Percentiles rank a stretch among this genome's conserved stretches.
Conservation (phyloP, 2,329 filamentous ascomycete species). For the Arachnomyces sp. region DNA sequence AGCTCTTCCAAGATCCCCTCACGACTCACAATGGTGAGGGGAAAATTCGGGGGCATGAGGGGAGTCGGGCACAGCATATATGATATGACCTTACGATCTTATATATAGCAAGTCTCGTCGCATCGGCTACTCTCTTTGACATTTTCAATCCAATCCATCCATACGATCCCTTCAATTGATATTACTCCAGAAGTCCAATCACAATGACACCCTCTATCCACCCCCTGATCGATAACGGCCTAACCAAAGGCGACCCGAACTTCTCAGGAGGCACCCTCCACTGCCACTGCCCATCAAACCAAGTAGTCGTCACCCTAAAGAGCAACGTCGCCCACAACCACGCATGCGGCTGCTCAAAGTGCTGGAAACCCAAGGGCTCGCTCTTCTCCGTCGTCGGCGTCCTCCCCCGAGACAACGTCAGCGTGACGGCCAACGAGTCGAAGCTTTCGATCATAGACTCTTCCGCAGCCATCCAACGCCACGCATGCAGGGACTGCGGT, state of each 20-base stretch:
- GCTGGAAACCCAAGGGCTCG: constrained; percentile 58
- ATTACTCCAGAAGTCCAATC: background rate
- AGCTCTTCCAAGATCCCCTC: too few relatives aligned
- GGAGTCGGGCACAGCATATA: too few relatives aligned
- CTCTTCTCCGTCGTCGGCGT: constrained; percentile 59
- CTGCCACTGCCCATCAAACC: constrained; percentile 51
- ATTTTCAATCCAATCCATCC: too few relatives aligned
- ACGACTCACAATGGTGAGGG: too few relatives aligned
- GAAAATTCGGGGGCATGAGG: too few relatives aligned
- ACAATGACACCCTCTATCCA: constrained; percentile 42
- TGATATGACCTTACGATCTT: too few relatives aligned
- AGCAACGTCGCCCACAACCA: constrained; percentile 60
- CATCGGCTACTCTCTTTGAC: too few relatives aligned
- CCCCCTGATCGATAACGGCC: constrained; percentile 54
- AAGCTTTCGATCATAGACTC: constrained; percentile 52
- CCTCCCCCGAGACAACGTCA: constrained; percentile 46
- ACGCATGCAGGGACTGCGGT: constrained; percentile 54
- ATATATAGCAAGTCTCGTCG: too few relatives aligned
- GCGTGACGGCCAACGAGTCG: constrained; percentile 48
- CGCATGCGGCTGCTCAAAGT: constrained; percentile 63
- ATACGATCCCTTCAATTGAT: constrained; percentile 1
- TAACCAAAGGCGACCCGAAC: constrained; percentile 47
- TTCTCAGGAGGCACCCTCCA: constrained; percentile 53
- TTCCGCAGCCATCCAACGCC: constrained; percentile 50
- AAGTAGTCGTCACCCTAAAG: constrained; percentile 50